Evolutionary conservation across 495 filamentous ascomycete genomes (phyloP), one percentile per base, ranked within the genome.

Genomic region (Delitschia confertaspora): DNA sequence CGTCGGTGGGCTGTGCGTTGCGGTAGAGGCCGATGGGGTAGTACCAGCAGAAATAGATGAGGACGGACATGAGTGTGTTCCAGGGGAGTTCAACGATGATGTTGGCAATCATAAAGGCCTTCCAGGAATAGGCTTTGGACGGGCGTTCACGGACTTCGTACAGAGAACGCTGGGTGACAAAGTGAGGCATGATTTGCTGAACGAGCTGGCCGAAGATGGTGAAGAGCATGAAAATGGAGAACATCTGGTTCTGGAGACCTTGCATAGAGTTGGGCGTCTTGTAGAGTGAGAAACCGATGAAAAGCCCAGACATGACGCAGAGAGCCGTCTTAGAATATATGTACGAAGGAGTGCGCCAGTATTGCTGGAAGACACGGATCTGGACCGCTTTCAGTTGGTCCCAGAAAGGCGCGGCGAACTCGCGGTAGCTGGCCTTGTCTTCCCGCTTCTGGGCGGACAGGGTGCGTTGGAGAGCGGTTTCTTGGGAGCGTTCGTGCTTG

Each of bases 261-360:
- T 91, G 83, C 2, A 80, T 62, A 13, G 71, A 74, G 58, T 78
- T 82, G 20, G 73, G 65, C 5, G 83, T 73, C 14, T 76, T 70
- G 73, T 74, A 87, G 66, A 95, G 93, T 17, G 84, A 84, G 63
- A 95, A 88, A 9, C 86, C 86, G 58, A 88, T 87, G 66, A 93
- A 93, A 3, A 93, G 65, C 1, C 72, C 74, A 6, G 60, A 66
- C 19, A 72, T 56, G 19, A 69, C 57, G 51, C 75, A 80, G 27
- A 83, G 72, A 14, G 66, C 59, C 7, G 63, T 43, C 63, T 80
- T 79, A 33, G 84, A 82, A 60, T 85, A 88, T 51, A 93, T 80
- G 64, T 95, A 95, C 0, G 73, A 71, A 2, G 87, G 88, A 7
- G 80, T 87, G 29, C 88, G 79, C 83, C 85, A 94, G 66, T 89